Percentiles rank a stretch among this genome's conserved stretches.
These are phyloP conservation scores for Drosera capensis DNA, from an alignment of 148 eudicot genomes.

Conservation along the genomic window DNA sequence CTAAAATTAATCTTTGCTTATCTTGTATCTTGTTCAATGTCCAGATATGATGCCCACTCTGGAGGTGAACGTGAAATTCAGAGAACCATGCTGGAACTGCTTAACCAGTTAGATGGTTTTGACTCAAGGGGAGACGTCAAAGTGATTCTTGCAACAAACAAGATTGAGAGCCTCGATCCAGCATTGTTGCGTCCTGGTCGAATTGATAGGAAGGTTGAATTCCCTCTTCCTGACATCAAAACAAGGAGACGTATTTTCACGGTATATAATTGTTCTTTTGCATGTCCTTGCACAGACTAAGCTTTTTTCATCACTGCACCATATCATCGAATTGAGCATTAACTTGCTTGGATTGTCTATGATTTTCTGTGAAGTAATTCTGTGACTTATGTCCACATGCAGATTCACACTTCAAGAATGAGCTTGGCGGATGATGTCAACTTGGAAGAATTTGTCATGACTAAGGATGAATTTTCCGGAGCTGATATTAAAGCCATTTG, in stretches of 20 bases:
- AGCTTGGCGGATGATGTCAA: constrained; percentile 73
- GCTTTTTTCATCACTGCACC: too few relatives aligned
- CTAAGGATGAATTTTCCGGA: too few relatives aligned
- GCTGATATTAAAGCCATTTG: too few relatives aligned
- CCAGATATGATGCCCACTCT: constrained; percentile 69
- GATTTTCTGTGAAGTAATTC: too few relatives aligned
- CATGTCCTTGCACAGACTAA: too few relatives aligned
- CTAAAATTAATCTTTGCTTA: not conserved
- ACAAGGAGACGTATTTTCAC: constrained; percentile 72
- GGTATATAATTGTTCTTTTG: too few relatives aligned
- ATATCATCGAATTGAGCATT: too few relatives aligned
- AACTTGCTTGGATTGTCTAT: too few relatives aligned
- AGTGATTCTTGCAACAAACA: constrained; percentile 79
- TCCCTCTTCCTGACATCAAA: constrained; percentile 80
- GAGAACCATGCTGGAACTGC: constrained; percentile 79
- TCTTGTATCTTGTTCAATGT: not conserved
- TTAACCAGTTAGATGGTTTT: constrained; percentile 85
- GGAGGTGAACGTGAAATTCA: constrained; percentile 91
- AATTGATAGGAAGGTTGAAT: constrained; percentile 80
- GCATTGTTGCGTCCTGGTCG: constrained; percentile 79
- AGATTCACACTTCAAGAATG: constrained; percentile 92
- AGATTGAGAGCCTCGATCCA: constrained; percentile 78
- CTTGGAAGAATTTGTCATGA: too few relatives aligned
- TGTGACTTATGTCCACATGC: too few relatives aligned
- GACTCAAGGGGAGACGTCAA: constrained; percentile 81